Evolutionary conservation across 2,329 filamentous ascomycete species (phyloP).

Genomic region (Thyridium curvatum): DNA sequence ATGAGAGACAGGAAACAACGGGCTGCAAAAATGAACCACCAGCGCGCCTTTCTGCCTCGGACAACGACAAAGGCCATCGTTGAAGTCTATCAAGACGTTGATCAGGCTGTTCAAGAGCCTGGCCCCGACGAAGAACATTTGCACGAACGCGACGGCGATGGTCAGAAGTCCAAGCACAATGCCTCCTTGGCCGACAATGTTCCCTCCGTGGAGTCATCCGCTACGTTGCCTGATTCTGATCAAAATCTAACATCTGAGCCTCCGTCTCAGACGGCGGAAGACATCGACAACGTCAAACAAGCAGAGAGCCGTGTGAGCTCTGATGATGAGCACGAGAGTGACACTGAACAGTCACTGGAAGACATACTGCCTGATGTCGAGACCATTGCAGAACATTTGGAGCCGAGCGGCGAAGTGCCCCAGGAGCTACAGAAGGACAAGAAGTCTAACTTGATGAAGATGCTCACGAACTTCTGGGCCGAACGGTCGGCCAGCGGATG

Average conservation of each 20-base stretch:
- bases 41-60: conserved; percentile 74
- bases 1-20: conserved; percentile 77
- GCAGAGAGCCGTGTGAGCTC: conserved; percentile 54
- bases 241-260: conserved; percentile 6
- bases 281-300: conserved; percentile 22
- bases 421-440: conserved; percentile 86
- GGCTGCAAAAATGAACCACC: conserved; percentile 66
- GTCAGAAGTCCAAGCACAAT: background rate
- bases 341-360: conserved; percentile 66
- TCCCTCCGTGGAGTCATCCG: conserved; percentile 6
- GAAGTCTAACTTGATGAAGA: conserved; percentile 88
- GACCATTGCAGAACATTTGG: conserved; percentile 56
- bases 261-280: conserved; percentile 18
- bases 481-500: conserved; percentile 94
- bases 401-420: conserved; percentile 52
- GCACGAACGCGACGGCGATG: conserved; percentile 16
- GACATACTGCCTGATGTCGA: conserved; percentile 60
- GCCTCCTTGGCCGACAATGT: too few relatives aligned
- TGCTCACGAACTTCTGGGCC: conserved; percentile 96
- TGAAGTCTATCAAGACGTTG: conserved; percentile 89
- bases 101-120: conserved; percentile 83
- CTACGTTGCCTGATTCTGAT: conserved; percentile 5
- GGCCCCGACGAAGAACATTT: conserved; percentile 58
- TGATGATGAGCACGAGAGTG: conserved; percentile 66
- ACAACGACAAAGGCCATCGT: conserved; percentile 94